Percentiles rank a stretch among this genome's conserved stretches.
These are phyloP conservation scores for Ormosia emarginata DNA, from an alignment of 306 rosid genomes.

Conservation along the genomic window DNA sequence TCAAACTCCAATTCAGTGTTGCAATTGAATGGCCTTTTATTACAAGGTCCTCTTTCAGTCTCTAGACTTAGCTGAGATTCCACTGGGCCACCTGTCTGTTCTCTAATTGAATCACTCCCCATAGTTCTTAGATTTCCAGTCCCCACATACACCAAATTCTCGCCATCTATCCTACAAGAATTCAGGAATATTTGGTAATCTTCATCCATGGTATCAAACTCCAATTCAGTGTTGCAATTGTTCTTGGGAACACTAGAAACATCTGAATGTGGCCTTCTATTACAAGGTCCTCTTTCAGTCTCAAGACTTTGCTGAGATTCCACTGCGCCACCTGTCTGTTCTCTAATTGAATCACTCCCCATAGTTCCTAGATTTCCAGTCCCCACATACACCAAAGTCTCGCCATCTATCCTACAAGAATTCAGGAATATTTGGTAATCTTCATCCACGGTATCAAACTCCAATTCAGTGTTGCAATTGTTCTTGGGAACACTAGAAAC, in stretches of 20 bases:
- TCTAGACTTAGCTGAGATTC: not conserved
- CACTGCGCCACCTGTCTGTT: not conserved
- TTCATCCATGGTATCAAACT: constrained; percentile 24
- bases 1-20: not conserved
- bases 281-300: not conserved
- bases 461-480: not conserved
- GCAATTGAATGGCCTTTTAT: not conserved
- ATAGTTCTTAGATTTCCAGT: not conserved
- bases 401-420: not conserved
- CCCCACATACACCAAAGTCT: not conserved
- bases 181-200: constrained; percentile 25
- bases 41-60: not conserved
- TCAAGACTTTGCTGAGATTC: not conserved
- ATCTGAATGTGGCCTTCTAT: not conserved
- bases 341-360: not conserved
- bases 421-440: constrained; percentile 25
- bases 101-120: not conserved
- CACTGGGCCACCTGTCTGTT: not conserved
- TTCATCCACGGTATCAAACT: constrained; percentile 24
- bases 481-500: not conserved
- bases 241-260: not conserved
- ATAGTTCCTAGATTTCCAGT: not conserved
- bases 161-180: not conserved
- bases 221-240: not conserved
- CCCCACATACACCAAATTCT: not conserved